Conservation (phyloP, 257 asterid genomes). For the Scutellaria barbata region DNA sequence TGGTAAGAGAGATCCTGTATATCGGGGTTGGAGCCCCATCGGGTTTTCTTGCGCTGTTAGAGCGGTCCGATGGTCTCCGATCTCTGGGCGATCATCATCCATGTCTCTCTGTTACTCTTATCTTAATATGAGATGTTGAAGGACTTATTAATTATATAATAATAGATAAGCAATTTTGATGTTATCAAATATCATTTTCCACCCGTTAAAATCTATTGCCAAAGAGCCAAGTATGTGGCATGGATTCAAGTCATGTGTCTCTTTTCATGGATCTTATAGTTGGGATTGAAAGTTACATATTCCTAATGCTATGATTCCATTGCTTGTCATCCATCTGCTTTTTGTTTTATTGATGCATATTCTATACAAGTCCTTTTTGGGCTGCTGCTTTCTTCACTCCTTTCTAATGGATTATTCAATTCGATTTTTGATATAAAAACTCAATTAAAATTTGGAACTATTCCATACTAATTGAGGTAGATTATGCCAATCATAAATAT, state of each 20-base stretch:
- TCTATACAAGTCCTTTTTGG: not conserved
- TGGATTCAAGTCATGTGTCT: constrained; percentile 11
- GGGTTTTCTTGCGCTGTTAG: constrained; percentile 79
- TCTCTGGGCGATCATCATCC: not conserved
- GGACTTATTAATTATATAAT: not conserved
- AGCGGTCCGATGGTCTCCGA: constrained; percentile 64
- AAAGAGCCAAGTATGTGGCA: not conserved
- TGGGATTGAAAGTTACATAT: constrained; percentile 47
- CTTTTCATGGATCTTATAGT: constrained; percentile 35
- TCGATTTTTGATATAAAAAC: too few relatives aligned
- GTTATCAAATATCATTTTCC: constrained; percentile 19
- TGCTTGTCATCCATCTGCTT: constrained; percentile 3
- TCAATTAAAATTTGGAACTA: too few relatives aligned
- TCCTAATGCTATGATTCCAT: constrained; percentile 42
- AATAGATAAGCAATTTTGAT: not conserved
- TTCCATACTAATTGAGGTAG: too few relatives aligned
- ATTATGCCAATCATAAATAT: too few relatives aligned
- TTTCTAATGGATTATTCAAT: not conserved
- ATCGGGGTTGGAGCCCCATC: constrained; percentile 34
- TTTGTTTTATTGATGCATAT: constrained; percentile 29
- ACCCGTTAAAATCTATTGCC: not conserved
- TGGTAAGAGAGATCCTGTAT: constrained; percentile 23
- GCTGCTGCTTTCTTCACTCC: not conserved
- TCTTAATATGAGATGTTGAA: not conserved
- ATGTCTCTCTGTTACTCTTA: not conserved